These are phyloP conservation scores for Magnusiomyces ingens DNA, from an alignment of 1,139 yeast genomes.

Conservation along the genomic window DNA sequence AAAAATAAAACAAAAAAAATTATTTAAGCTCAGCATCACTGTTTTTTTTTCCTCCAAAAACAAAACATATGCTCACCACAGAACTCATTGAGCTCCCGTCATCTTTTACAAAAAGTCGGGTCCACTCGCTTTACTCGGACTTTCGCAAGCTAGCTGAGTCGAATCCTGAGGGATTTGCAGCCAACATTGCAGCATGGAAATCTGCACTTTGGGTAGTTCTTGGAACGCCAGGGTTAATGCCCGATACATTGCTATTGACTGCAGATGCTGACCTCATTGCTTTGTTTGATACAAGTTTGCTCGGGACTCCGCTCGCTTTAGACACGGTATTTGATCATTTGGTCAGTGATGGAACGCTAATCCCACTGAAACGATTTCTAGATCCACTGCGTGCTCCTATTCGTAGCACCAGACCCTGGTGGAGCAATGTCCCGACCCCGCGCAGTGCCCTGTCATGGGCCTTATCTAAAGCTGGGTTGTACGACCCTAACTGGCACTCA, in stretches of 20 bases:
- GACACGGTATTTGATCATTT: constrained; percentile 31
- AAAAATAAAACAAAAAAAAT: neutral
- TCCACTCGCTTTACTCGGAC: constrained; percentile 60
- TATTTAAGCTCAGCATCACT: neutral
- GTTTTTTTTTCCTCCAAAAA: neutral
- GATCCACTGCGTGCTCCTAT: constrained; percentile 10
- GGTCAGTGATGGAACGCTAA: constrained; percentile 24
- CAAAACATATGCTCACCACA: constrained; percentile 4
- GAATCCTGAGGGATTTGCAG: constrained; percentile 64
- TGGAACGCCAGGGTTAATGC: constrained; percentile 21
- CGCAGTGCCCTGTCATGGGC: constrained; percentile 17
- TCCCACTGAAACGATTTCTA: constrained; percentile 23
- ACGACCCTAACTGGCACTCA: constrained; percentile 23
- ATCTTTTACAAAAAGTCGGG: constrained; percentile 43
- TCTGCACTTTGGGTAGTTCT: constrained; percentile 30
- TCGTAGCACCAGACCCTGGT: constrained; percentile 10
- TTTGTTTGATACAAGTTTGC: constrained; percentile 24
- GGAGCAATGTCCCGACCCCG: constrained; percentile 10
- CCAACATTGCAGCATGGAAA: constrained; percentile 64
- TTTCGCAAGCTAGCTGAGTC: constrained; percentile 44
- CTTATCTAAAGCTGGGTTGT: constrained; percentile 19
- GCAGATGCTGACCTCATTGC: constrained; percentile 28
- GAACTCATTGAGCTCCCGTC: constrained; percentile 22
- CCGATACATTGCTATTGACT: constrained; percentile 21
- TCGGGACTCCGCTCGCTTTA: constrained; percentile 33